Percentiles rank a stretch among this genome's conserved stretches.
Conservation (phyloP, 768 basidiomycete genomes). For the Rhodotorula sphaerocarpa region DNA sequence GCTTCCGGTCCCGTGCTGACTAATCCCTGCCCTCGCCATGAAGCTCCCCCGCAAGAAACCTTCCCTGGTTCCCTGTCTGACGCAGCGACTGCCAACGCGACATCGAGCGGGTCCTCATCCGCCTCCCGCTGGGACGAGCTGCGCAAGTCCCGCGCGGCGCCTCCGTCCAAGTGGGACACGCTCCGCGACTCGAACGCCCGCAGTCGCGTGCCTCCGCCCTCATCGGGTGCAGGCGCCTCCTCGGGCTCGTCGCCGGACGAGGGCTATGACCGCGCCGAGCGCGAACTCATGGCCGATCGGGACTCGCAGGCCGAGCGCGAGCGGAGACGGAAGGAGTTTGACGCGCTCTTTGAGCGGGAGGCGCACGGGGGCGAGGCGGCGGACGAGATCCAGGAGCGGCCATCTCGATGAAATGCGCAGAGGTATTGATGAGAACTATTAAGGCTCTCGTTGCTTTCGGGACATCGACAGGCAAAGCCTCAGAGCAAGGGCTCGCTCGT, state of each 20-base stretch:
- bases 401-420: background rate
- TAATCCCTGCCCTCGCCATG: background rate
- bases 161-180: constrained; percentile 15
- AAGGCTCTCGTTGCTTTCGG: no score
- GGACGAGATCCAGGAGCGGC: constrained; percentile 11
- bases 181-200: constrained; percentile 10
- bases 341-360: constrained; percentile 21
- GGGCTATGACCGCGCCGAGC: background rate
- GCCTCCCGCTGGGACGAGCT: constrained; percentile 23
- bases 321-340: constrained; percentile 22
- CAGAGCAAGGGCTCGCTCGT: no score
- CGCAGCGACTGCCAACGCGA: background rate
- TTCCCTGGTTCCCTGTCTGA: constrained; percentile 16
- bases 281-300: background rate
- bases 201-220: background rate
- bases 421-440: no score
- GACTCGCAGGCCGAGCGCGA: constrained; percentile 12
- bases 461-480: no score
- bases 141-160: constrained; percentile 9
- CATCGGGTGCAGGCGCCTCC: no score
- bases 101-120: constrained; percentile 1
- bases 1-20: background rate
- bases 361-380: constrained; percentile 15
- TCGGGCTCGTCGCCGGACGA: background rate
- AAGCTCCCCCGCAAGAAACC: constrained; percentile 26